phyloP scores from a whole-genome alignment of 768 basidiomycete genomes.

The Boletus rex-veris region DNA sequence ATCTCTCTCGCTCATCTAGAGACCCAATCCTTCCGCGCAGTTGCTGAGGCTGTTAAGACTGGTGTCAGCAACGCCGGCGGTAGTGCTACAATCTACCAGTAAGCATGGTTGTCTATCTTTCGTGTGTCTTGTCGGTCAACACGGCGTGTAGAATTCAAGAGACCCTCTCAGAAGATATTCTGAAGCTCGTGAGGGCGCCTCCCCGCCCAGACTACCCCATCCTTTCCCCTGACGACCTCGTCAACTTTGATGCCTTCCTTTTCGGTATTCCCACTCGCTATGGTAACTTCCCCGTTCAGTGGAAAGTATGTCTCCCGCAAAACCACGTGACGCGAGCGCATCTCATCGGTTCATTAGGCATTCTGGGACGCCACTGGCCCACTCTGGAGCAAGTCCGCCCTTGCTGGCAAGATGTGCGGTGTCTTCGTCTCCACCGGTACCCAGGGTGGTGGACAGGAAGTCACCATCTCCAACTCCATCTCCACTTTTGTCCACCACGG shows the following conservation, averaged over 20 bases:
- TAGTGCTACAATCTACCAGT: constrained; percentile 46
- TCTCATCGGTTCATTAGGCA: constrained; percentile 29
- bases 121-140: not conserved
- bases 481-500: constrained; percentile 56
- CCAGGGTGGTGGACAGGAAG: constrained; percentile 49
- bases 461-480: constrained; percentile 36
- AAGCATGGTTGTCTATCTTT: constrained; percentile 9
- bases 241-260: constrained; percentile 40
- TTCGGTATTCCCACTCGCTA: constrained; percentile 47
- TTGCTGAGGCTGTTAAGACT: constrained; percentile 35
- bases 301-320: constrained; percentile 42
- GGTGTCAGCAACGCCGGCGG: constrained; percentile 45
- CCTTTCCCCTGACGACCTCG: constrained; percentile 31
- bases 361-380: constrained; percentile 53
- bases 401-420: constrained; percentile 46
- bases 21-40: constrained; percentile 5
- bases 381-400: constrained; percentile 40
- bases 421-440: constrained; percentile 45
- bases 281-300: constrained; percentile 51
- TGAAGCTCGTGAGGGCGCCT: constrained; percentile 67
- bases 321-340: not conserved
- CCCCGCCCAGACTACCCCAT: constrained; percentile 59
- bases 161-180: constrained; percentile 71
- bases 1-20: not conserved
- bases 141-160: constrained; percentile 59